These are phyloP conservation scores for Ascochyta viciae-villosae DNA, from an alignment of 2,329 filamentous ascomycete species.

Conservation along the genomic window DNA sequence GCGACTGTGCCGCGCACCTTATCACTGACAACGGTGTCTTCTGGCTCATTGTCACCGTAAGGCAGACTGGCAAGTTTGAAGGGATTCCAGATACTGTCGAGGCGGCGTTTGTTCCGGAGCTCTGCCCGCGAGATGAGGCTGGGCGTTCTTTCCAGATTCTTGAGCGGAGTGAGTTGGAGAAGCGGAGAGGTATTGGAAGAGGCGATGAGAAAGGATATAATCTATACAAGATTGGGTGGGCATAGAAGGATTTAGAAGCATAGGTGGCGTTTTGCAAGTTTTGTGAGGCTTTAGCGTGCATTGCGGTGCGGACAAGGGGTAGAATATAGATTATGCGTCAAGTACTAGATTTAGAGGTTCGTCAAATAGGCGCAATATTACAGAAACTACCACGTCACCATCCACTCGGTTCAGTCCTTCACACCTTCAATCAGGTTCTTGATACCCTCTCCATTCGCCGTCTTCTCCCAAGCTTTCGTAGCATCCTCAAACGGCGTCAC, in stretches of 20 bases:
- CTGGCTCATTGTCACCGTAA: conserved; percentile 46
- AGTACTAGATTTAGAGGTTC: not conserved
- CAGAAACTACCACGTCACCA: not conserved
- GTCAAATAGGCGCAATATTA: not conserved
- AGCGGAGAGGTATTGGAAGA: conserved; percentile 41
- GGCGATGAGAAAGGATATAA: conserved; percentile 46
- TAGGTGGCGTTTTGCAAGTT: not conserved
- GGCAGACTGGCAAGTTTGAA: conserved; percentile 45
- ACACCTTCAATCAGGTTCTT: conserved; percentile 45
- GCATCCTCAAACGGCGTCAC: conserved; percentile 39
- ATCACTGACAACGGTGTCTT: conserved; percentile 35
- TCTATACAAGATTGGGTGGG: conserved; percentile 45
- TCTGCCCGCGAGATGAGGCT: conserved; percentile 21
- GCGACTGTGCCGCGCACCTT: conserved; percentile 43
- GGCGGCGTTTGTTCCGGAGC: conserved; percentile 32
- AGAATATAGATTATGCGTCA: not conserved
- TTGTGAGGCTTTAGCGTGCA: conserved; percentile 2
- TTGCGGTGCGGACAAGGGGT: not conserved
- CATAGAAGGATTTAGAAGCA: not conserved
- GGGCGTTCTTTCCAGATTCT: conserved; percentile 35
- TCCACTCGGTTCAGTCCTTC: conserved; percentile 20
- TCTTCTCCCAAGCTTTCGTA: conserved; percentile 42
- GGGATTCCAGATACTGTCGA: conserved; percentile 47
- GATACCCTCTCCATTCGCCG: conserved; percentile 39
- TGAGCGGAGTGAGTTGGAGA: conserved; percentile 32